Evolutionary conservation across 1,284 basidiomycete genomes (phyloP), one percentile per base, ranked within the genome.

Genomic region (Cutaneotrichosporon sp.): DNA sequence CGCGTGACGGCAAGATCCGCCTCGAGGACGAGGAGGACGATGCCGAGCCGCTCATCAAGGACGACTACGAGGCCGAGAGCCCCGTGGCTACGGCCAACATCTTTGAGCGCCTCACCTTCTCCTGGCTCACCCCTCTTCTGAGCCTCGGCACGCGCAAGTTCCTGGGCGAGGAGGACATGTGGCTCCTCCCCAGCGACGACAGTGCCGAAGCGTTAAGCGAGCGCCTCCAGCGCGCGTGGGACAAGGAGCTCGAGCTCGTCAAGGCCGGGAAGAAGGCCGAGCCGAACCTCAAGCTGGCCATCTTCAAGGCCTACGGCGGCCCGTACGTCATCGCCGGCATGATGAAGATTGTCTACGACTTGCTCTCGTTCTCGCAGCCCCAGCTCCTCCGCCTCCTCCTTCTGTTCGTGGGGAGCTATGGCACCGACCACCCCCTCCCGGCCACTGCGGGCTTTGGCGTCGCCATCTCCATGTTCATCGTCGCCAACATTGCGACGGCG

Each of bases 381-480:
- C 90, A 97, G 75, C 82, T 98, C 1, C 84, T 99, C 27, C 86
- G 90, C 18, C 83, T 86, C 69, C 82, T 99, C 9, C 82, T 98
- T 33, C 81, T 85, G 14, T 98, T 90, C 74, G 94, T 97, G 49
- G 87, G 89, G 0, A 79, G 81, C 5, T 95, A 93, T 75, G 74
- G 74, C 7, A 73, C 74, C 2, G 70, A 70, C 53, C 65, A 72
- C 27, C 75, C 78, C 14, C 69, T 77, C 64, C 69, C 72, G 6
- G 65, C 72, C 10, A 63, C 65, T 13, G 69, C 89, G 69, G 92
- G 94, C 9, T 92, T 92, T 69, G 80, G 85, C 6, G 86, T 95
- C 63, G 88, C 90, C 0, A 71, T 84, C 11, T 71, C 87, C 65
- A 95, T 97, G 92, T 94, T 95, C 70, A 66, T 84, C 22, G 85